phyloP scores from a whole-genome alignment of 2,329 filamentous ascomycete species.

The Beauveria bassiana region DNA sequence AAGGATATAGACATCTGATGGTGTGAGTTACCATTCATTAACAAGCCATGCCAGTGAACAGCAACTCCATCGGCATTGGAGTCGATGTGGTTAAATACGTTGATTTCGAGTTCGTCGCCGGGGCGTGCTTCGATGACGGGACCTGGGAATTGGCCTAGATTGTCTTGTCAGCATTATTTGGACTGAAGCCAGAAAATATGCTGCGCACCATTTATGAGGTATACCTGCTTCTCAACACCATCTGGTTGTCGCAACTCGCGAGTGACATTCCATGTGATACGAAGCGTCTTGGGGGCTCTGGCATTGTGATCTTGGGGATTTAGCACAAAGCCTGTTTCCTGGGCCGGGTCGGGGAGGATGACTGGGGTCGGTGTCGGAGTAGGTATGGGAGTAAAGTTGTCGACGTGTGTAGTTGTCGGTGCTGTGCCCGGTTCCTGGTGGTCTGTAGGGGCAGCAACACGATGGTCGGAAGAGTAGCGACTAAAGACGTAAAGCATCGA shows the following conservation, averaged over 20 bases:
- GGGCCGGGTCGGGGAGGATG: neutral
- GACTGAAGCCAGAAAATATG: neutral
- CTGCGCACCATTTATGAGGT: conserved; percentile 38
- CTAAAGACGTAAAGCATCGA: conserved; percentile 6
- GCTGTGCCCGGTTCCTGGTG: neutral
- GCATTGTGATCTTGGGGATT: conserved; percentile 35
- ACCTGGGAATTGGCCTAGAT: conserved; percentile 34
- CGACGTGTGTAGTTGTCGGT: neutral
- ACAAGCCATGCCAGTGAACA: conserved; percentile 63
- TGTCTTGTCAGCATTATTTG: conserved; percentile 21
- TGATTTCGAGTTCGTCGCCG: conserved; percentile 34
- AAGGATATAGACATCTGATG: neutral
- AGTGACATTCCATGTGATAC: conserved; percentile 32
- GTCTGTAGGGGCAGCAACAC: neutral
- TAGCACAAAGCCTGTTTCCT: conserved; percentile 17
- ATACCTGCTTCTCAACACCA: conserved; percentile 41
- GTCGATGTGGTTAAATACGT: conserved; percentile 31
- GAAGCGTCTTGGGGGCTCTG: conserved; percentile 25
- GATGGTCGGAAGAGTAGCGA: neutral
- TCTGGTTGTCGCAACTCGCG: conserved; percentile 33
- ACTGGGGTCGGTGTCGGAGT: neutral
- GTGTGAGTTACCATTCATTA: conserved; percentile 41
- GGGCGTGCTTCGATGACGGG: conserved; percentile 36
- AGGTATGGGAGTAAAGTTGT: neutral
- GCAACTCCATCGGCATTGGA: conserved; percentile 34